Evolutionary conservation across 495 filamentous ascomycete genomes (phyloP).

Genomic region (Ascodesmis nigricans): DNA sequence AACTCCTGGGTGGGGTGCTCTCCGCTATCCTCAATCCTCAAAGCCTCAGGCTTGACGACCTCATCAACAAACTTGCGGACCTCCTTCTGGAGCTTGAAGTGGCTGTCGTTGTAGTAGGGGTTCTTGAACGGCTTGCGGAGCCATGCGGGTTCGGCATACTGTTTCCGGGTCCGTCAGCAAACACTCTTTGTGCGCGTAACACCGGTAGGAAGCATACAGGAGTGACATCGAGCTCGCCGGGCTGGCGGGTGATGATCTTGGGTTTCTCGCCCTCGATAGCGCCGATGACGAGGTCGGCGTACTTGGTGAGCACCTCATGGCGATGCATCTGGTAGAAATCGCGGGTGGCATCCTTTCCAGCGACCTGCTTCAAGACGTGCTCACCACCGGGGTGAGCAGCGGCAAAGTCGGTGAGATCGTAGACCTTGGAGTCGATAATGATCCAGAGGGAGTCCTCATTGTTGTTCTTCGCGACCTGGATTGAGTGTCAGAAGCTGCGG

Average conservation of each 20-base stretch:
- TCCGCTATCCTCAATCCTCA: constrained; percentile 55
- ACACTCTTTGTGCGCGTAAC: constrained; percentile 29
- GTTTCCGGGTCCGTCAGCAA: too few species aligned
- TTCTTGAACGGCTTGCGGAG: constrained; percentile 54
- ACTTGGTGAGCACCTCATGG: constrained; percentile 67
- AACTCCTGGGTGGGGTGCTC: constrained; percentile 53
- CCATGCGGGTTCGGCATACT: constrained; percentile 38
- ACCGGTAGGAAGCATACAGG: too few species aligned
- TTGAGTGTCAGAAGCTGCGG: neutral
- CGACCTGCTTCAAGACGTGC: constrained; percentile 92
- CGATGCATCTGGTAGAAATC: constrained; percentile 89
- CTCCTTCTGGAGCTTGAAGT: constrained; percentile 46
- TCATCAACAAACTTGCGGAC: constrained; percentile 52
- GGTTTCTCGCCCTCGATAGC: constrained; percentile 52
- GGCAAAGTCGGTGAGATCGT: constrained; percentile 79
- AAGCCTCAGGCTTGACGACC: constrained; percentile 50
- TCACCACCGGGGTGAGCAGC: constrained; percentile 90
- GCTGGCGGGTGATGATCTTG: constrained; percentile 45
- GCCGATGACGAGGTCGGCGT: constrained; percentile 52
- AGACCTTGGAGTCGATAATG: constrained; percentile 75
- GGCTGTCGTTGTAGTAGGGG: constrained; percentile 64
- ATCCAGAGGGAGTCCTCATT: constrained; percentile 62
- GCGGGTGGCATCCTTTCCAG: constrained; percentile 76
- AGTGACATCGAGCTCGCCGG: constrained; percentile 49
- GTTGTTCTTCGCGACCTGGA: constrained; percentile 55